phyloP scores from a whole-genome alignment of 2,329 filamentous ascomycete genomes.

The Fusarium avenaceum region DNA sequence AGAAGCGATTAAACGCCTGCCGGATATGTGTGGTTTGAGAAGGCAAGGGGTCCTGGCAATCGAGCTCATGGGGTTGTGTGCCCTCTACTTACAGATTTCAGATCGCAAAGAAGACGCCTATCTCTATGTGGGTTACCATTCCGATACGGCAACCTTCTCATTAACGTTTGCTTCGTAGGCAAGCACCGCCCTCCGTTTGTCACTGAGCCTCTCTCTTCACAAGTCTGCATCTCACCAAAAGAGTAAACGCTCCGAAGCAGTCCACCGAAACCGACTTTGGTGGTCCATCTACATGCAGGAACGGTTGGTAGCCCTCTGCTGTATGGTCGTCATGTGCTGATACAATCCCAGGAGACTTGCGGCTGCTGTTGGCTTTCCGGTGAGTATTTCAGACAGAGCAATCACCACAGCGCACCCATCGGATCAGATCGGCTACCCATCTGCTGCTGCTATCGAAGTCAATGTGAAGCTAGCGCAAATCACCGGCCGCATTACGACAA shows the following conservation, averaged over 20 bases:
- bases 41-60: conserved; percentile 21
- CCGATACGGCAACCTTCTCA: no score
- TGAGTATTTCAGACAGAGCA: conserved; percentile 26
- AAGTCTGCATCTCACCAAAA: conserved; percentile 12
- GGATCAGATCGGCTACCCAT: conserved; percentile 26
- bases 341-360: conserved; percentile 23
- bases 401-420: conserved; percentile 24
- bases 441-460: conserved; percentile 28
- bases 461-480: conserved; percentile 30
- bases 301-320: not conserved
- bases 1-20: conserved; percentile 32
- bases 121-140: conserved; percentile 17
- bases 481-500: conserved; percentile 32
- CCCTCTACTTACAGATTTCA: conserved; percentile 32
- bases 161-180: conserved; percentile 5
- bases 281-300: conserved; percentile 39
- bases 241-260: conserved; percentile 32
- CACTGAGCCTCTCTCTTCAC: conserved; percentile 5
- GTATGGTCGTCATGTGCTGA: no score
- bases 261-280: conserved; percentile 31
- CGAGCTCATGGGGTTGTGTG: conserved; percentile 30
- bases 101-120: conserved; percentile 38
- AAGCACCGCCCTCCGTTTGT: conserved; percentile 27
- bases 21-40: conserved; percentile 19
- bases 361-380: conserved; percentile 29